These are phyloP conservation scores for Pseudogymnoascus sp. DNA, from an alignment of 2,329 filamentous ascomycete genomes.

Conservation along the genomic window DNA sequence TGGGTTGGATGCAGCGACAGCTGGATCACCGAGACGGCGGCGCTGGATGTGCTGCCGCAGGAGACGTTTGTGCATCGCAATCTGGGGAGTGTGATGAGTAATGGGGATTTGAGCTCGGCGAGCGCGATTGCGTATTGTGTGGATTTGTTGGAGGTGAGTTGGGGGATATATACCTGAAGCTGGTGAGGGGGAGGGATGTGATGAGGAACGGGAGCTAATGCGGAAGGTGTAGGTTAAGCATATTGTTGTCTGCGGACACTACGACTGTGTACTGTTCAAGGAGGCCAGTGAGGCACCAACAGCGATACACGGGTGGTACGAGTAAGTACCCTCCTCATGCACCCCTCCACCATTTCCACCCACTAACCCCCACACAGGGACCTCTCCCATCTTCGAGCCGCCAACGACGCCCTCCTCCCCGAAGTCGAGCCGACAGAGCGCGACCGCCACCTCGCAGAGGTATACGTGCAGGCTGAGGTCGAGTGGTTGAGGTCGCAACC, in stretches of 20 bases:
- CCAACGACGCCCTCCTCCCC: slow-evolving; percentile 13
- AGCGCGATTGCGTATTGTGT: slow-evolving; percentile 59
- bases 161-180: no score
- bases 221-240: slow-evolving; percentile 37
- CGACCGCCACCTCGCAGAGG: slow-evolving; percentile 47
- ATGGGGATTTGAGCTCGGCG: slow-evolving; percentile 50
- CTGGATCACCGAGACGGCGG: slow-evolving; percentile 56
- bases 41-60: slow-evolving; percentile 52
- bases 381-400: slow-evolving; percentile 19
- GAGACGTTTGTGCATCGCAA: slow-evolving; percentile 66
- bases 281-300: slow-evolving; percentile 31
- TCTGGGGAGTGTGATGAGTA: slow-evolving; percentile 57
- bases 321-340: slow-evolving; percentile 31
- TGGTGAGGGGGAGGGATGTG: neutral
- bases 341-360: neutral
- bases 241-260: slow-evolving; percentile 48
- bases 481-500: slow-evolving; percentile 49
- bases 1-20: slow-evolving; percentile 65
- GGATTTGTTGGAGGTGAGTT: slow-evolving; percentile 46
- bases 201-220: neutral
- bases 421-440: slow-evolving; percentile 30
- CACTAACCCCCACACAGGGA: slow-evolving; percentile 14
- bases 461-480: slow-evolving; percentile 53
- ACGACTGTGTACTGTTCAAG: slow-evolving; percentile 44
- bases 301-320: slow-evolving; percentile 47